Conservation (phyloP, 768 basidiomycete species). For the Brasilioporus rufonigricans region DNA sequence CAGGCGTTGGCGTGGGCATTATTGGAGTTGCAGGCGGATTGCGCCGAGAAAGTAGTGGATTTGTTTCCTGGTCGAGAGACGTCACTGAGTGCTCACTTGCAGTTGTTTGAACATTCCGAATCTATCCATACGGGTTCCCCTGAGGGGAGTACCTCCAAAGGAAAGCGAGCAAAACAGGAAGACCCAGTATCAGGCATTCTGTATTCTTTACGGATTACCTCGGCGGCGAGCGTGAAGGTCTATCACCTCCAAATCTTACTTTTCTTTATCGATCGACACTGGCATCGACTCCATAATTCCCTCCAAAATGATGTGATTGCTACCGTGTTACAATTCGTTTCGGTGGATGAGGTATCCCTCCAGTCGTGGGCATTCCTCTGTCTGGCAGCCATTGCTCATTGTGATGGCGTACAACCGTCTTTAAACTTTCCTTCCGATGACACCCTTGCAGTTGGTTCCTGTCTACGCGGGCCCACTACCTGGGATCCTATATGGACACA, state of each 20-base stretch:
- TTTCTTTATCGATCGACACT: constrained; percentile 82
- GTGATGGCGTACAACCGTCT: constrained; percentile 33
- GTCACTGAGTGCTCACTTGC: constrained; percentile 1
- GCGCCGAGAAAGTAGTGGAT: constrained; percentile 56
- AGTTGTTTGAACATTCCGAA: constrained; percentile 70
- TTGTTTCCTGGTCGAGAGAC: neutral
- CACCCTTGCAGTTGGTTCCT: neutral
- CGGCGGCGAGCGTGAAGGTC: constrained; percentile 37
- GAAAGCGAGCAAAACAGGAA: constrained; percentile 55
- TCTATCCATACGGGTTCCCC: constrained; percentile 42
- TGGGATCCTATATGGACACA: constrained; percentile 87
- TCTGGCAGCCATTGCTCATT: constrained; percentile 66
- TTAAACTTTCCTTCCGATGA: constrained; percentile 1
- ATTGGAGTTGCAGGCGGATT: constrained; percentile 79
- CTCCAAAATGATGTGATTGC: constrained; percentile 57
- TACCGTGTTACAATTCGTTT: constrained; percentile 57
- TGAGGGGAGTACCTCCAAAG: constrained; percentile 28
- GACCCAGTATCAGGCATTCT: constrained; percentile 61
- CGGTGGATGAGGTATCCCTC: constrained; percentile 57
- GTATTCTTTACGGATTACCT: constrained; percentile 39
- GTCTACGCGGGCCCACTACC: constrained; percentile 28
- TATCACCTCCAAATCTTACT: constrained; percentile 73
- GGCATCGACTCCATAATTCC: constrained; percentile 56
- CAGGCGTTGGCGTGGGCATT: constrained; percentile 80
- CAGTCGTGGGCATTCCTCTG: constrained; percentile 89